These are phyloP conservation scores for Panus rudis DNA, from an alignment of 768 basidiomycete genomes.

Conservation along the genomic window DNA sequence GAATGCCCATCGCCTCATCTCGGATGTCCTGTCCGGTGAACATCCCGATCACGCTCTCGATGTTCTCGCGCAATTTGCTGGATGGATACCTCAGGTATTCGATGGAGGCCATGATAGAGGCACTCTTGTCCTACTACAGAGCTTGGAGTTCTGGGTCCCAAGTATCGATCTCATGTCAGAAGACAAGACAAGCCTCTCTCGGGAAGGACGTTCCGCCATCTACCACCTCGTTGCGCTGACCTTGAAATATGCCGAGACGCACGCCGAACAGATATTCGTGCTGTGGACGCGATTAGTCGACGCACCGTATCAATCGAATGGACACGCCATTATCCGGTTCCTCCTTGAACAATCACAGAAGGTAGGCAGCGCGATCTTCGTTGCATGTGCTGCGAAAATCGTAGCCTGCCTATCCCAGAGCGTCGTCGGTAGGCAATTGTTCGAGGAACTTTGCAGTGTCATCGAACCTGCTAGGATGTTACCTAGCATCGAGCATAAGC, in stretches of 20 bases:
- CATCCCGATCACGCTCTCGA: constrained; percentile 57
- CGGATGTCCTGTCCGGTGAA: constrained; percentile 73
- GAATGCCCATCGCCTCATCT: constrained; percentile 71
- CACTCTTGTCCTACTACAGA: constrained; percentile 60
- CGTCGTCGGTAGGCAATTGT: constrained; percentile 60
- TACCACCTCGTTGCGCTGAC: constrained; percentile 84
- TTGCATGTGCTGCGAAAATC: constrained; percentile 73
- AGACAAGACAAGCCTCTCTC: constrained; percentile 46
- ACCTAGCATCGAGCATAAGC: constrained; percentile 65
- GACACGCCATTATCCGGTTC: constrained; percentile 74
- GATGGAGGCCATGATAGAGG: constrained; percentile 40
- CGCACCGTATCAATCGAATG: constrained; percentile 61
- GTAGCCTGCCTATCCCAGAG: constrained; percentile 82
- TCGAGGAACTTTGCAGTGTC: constrained; percentile 78
- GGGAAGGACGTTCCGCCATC: constrained; percentile 57
- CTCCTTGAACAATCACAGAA: constrained; percentile 83
- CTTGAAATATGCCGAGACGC: constrained; percentile 60
- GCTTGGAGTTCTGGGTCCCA: constrained; percentile 79
- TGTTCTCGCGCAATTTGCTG: constrained; percentile 65
- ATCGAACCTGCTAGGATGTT: constrained; percentile 84
- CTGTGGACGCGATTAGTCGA: constrained; percentile 80
- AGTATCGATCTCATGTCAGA: constrained; percentile 65
- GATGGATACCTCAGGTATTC: constrained; percentile 62
- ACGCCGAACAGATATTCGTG: constrained; percentile 73
- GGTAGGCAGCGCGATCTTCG: constrained; percentile 71